A percentile compares a stretch with the other conserved stretches of the same genome.
Evolutionary conservation across 805 yeast species (phyloP).

Genomic region (Candida xiaguanensis): DNA sequence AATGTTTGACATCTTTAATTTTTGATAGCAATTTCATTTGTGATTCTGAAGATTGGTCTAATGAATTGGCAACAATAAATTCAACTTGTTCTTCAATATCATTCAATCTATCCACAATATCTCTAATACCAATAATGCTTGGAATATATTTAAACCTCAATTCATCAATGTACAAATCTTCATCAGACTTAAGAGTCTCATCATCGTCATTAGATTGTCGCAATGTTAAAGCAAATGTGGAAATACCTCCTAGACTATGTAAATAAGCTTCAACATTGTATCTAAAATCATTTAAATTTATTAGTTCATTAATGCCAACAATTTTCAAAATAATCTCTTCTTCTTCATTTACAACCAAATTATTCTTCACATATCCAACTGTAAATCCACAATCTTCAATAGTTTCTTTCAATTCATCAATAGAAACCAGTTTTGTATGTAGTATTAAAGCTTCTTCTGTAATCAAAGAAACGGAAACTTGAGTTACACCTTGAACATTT

Average conservation of each 20-base stretch:
- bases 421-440: constrained; percentile 12
- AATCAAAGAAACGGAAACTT: constrained; percentile 31
- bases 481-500: constrained; percentile 18
- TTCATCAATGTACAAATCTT: constrained; percentile 23
- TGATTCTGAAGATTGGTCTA: constrained; percentile 53
- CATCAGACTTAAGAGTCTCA: constrained; percentile 6
- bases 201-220: constrained; percentile 2
- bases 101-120: constrained; percentile 44
- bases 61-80: constrained; percentile 43
- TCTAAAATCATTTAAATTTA: constrained; percentile 27
- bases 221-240: constrained; percentile 12
- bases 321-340: constrained; percentile 30
- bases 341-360: constrained; percentile 13
- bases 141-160: constrained; percentile 48
- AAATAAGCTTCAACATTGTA: constrained; percentile 40
- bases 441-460: constrained; percentile 33
- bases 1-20: constrained; percentile 65
- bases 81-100: constrained; percentile 48
- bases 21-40: constrained; percentile 71
- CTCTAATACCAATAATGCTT: constrained; percentile 56
- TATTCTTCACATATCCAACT: background rate
- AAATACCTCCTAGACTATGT: constrained; percentile 28
- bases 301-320: constrained; percentile 24
- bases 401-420: constrained; percentile 16
- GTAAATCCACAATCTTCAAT: constrained; percentile 58